These are phyloP conservation scores for Diaporthe destruens DNA, from an alignment of 2,329 filamentous ascomycete species.

Conservation along the genomic window DNA sequence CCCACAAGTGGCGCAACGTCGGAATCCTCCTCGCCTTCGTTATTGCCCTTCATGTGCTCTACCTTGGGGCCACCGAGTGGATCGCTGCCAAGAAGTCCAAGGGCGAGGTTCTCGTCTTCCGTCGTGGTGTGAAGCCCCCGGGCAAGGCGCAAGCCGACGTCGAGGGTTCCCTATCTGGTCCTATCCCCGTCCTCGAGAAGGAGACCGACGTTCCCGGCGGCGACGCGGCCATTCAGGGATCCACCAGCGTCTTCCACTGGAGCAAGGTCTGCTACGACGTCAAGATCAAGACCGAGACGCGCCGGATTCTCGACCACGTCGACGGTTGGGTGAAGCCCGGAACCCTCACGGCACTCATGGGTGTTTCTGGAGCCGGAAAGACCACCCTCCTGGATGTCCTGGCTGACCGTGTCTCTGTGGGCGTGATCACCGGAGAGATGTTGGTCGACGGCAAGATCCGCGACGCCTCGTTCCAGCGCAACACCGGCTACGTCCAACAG, in stretches of 20 bases:
- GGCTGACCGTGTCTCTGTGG: constrained; percentile 77
- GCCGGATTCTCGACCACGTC: constrained; percentile 40
- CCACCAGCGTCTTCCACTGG: constrained; percentile 42
- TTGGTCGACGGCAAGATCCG: constrained; percentile 73
- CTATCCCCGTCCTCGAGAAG: constrained; percentile 58
- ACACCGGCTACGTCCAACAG: constrained; percentile 77
- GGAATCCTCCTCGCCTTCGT: constrained; percentile 77
- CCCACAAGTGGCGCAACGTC: constrained; percentile 77
- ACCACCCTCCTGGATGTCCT: constrained; percentile 79
- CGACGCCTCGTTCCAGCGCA: constrained; percentile 75
- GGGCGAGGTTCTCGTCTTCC: constrained; percentile 82
- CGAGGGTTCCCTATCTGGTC: constrained; percentile 64
- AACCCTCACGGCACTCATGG: constrained; percentile 46
- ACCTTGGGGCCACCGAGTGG: constrained; percentile 75
- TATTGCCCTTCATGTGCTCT: constrained; percentile 69
- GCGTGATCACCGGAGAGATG: constrained; percentile 77
- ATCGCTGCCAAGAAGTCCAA: constrained; percentile 79
- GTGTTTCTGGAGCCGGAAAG: constrained; percentile 78
- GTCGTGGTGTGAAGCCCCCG: constrained; percentile 71
- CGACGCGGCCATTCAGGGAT: constrained; percentile 45
- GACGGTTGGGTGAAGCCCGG: constrained; percentile 43
- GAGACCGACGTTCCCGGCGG: constrained; percentile 52
- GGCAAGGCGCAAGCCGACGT: constrained; percentile 73
- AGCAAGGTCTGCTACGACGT: constrained; percentile 42
- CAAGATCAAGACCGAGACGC: constrained; percentile 41